Evolutionary conservation across 1,139 yeast species (phyloP), one percentile per base, ranked within the genome.

Genomic region (Keqinozyma sinolaborantium): DNA sequence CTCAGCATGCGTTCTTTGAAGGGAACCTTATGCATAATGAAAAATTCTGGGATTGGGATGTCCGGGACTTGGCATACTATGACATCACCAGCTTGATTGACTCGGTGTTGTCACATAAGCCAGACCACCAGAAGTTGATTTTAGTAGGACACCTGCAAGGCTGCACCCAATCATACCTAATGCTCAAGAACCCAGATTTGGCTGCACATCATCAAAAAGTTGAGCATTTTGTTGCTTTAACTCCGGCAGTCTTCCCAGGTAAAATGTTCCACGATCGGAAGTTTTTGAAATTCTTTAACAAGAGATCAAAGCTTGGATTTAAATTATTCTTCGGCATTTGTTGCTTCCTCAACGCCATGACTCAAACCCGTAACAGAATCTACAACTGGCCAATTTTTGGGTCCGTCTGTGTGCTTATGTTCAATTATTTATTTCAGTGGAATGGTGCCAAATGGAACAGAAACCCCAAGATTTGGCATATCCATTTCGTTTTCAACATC

Each of bases 241-340:
- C 97, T 0, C 97, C 98, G 0, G 97, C 97, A 0, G 78, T 86
- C 2, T 92, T 77, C 51, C 94, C 95, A 0, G 97, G 97, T 0
- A 64, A 77, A 1, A 56, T 88, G 28, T 64, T 90, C 24, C 70
- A 77, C 40, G 70, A 73, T 23, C 70, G 79, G 28, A 34, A 58
- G 3, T 82, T 82, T 45, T 69, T 83, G 26, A 73, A 55, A 56
- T 82, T 79, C 45, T 67, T 83, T 50, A 67, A 70, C 35, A 47
- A 56, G 31, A 44, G 72, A 21, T 61, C 70, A 3, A 50, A 56
- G 10, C 40, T 57, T 2, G 44, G 57, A 2, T 77, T 56, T 48
- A 64, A 69, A 18, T 45, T 64, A 26, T 60, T 79, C 28, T 82
- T 82, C 52, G 92, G 92, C 0, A 56, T 67, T 13, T 70, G 74